Percentiles rank a stretch among this genome's conserved stretches.
These are phyloP conservation scores for Erysimum cheiranthoides DNA, from an alignment of 345 rosid species.

Conservation along the genomic window DNA sequence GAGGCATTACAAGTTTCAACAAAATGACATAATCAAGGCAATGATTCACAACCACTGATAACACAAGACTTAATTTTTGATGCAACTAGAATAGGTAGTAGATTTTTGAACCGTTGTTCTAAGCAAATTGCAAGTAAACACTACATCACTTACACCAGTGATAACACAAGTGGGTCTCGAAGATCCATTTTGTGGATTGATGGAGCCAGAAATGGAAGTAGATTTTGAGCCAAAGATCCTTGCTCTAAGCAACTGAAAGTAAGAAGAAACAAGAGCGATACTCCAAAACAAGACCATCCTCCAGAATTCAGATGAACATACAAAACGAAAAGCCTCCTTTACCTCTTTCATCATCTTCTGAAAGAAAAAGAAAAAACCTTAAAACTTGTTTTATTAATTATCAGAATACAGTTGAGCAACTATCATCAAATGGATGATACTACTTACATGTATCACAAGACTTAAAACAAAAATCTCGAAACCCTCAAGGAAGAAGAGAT, in stretches of 20 bases:
- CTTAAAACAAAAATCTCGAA: neutral
- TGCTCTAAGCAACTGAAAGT: conserved; percentile 54
- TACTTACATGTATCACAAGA: conserved; percentile 3
- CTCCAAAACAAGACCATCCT: conserved; percentile 70
- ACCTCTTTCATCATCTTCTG: conserved; percentile 47
- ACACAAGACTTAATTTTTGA: neutral
- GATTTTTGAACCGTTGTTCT: neutral
- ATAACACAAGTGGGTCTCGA: conserved; percentile 65
- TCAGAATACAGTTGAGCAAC: neutral
- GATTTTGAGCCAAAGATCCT: conserved; percentile 45
- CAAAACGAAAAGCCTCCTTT: conserved; percentile 52
- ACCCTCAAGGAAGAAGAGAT: neutral
- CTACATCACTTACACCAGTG: conserved; percentile 63
- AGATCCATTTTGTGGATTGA: conserved; percentile 35
- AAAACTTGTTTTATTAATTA: neutral
- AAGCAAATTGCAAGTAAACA: conserved; percentile 13
- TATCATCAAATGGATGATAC: neutral
- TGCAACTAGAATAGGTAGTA: neutral
- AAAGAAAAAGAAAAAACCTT: neutral
- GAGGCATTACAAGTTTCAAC: neutral
- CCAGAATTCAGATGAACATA: conserved; percentile 59
- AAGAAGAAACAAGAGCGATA: conserved; percentile 56
- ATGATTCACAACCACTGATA: conserved; percentile 9
- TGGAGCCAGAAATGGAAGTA: conserved; percentile 40
- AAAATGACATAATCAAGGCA: conserved; percentile 4